A percentile compares a stretch with the other conserved stretches of the same genome.
phyloP scores from a whole-genome alignment of 495 filamentous ascomycete genomes.

The Penicillium crystallinum region DNA sequence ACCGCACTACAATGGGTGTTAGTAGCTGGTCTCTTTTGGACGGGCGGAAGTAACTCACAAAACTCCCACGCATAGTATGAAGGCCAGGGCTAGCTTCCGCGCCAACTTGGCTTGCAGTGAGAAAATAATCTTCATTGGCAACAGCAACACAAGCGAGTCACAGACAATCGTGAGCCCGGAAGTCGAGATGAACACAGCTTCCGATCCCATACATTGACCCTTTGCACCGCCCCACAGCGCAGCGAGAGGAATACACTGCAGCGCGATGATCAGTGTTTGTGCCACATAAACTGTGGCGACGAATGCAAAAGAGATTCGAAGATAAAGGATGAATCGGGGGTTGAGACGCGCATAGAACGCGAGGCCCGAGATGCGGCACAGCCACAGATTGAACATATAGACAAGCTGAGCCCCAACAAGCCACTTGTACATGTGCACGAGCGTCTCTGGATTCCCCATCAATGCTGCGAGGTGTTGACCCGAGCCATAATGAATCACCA shows the following conservation, averaged over 20 bases:
- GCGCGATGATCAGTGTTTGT: slow-evolving; percentile 15
- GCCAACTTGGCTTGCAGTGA: slow-evolving; percentile 8
- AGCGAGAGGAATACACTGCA: slow-evolving; percentile 17
- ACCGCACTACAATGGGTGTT: not conserved
- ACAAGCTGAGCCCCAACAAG: slow-evolving; percentile 14
- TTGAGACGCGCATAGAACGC: slow-evolving; percentile 21
- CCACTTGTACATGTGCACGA: slow-evolving; percentile 16
- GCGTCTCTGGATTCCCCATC: not conserved
- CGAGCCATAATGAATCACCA: slow-evolving; percentile 1
- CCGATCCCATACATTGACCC: slow-evolving; percentile 12
- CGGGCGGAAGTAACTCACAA: slow-evolving; percentile 8
- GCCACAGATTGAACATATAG: slow-evolving; percentile 16
- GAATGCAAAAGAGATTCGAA: slow-evolving; percentile 8
- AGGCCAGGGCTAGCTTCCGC: slow-evolving; percentile 4
- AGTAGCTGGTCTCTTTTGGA: not conserved
- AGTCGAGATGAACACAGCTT: slow-evolving; percentile 10
- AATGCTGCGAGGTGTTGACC: slow-evolving; percentile 1
- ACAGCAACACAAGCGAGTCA: slow-evolving; percentile 13
- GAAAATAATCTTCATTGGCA: slow-evolving; percentile 12
- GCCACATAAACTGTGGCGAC: slow-evolving; percentile 12
- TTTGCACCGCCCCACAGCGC: slow-evolving; percentile 8
- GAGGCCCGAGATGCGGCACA: slow-evolving; percentile 20
- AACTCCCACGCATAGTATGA: slow-evolving; percentile 13
- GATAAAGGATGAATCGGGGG: slow-evolving; percentile 12
- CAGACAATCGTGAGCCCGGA: slow-evolving; percentile 12